Evolutionary conservation across 495 filamentous ascomycete genomes (phyloP).

Genomic region (Podospora appendiculata): DNA sequence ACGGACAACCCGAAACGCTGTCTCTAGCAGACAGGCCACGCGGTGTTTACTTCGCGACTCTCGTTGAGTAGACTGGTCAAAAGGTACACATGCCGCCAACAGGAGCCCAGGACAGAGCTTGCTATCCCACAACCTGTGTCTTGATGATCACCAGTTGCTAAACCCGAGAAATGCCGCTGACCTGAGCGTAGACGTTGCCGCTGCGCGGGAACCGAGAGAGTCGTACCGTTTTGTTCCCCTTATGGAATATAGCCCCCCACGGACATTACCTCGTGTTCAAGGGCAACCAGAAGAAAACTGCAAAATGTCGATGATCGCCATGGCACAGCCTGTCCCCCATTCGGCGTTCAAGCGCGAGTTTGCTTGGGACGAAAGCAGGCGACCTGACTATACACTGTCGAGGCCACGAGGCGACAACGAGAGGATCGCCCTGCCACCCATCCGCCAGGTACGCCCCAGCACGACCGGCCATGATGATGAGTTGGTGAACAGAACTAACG

Average conservation of each 20-base stretch:
- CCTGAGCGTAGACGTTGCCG: slow-evolving; percentile 6
- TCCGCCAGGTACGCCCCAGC: slow-evolving; percentile 28
- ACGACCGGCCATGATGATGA: neutral
- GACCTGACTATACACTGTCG: slow-evolving; percentile 8
- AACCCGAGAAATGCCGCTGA: too few species aligned
- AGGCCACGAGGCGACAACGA: slow-evolving; percentile 17
- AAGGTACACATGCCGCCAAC: neutral
- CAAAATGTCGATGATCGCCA: slow-evolving; percentile 29
- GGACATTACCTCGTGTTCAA: slow-evolving; percentile 9
- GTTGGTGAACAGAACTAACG: slow-evolving; percentile 9
- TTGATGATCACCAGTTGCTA: too few species aligned
- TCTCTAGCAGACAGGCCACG: too few species aligned
- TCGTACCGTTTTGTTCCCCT: neutral
- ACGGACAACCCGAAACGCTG: too few species aligned
- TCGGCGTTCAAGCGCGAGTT: slow-evolving; percentile 18
- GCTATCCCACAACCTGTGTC: too few species aligned
- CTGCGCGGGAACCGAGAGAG: slow-evolving; percentile 10
- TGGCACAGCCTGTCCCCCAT: slow-evolving; percentile 19
- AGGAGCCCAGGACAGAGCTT: too few species aligned
- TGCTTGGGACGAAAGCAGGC: slow-evolving; percentile 17
- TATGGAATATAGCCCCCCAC: slow-evolving; percentile 15
- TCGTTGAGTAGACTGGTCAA: neutral
- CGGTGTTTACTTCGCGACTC: neutral
- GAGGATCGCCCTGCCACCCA: slow-evolving; percentile 34
- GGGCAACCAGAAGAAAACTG: slow-evolving; percentile 8